Base-by-base conservation (phyloP, 306 rosid species). In the Vigna angularis region DNA sequence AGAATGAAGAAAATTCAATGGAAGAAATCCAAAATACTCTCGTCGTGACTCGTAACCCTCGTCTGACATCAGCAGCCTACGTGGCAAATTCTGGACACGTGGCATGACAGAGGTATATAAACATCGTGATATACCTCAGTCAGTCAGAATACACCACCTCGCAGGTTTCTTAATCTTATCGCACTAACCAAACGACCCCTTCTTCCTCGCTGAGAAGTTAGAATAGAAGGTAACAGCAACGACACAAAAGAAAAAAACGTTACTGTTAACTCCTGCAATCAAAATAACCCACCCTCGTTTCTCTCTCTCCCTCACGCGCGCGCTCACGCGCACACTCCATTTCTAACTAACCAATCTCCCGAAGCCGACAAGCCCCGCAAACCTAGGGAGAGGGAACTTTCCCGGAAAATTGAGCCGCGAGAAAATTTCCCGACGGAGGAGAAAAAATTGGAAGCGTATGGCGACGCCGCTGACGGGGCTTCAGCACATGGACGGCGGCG, bases 381-480 rank as follows among this genome's bases (percentile, higher is more conserved):
- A 72, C 72, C 82, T 47, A 22, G 82, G 73, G 78, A 77, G 79
- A 82, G 86, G 50, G 63, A 36, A 32, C 18, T 13, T 76, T 75
- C 78, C 80, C 55, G 55, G 67, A 58, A 83, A 81, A 84, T 78
- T 47, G 52, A 63, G 74, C 26, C 48, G 28, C 26, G 26, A 42
- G 52, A 56, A 81, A 73, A 72, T 78, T 51, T 42, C 56, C 75
- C 62, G 48, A 51, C 38, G 74, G 36, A 76, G n/a, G 64, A 28
- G 3, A 14, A 64, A 59, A 11, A 45, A 3, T 12, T 28, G 22
- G 55, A 16, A 36, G 58, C 51, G 49, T 56, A 95, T 95, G 98
- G 97, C 91, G 68, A 88, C 91, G 87, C 97, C 98, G 81, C 81
- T 90, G 74, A 72, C 94, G 79, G 94, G 92, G 17, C 48, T 84